Base-by-base conservation (phyloP, 495 filamentous ascomycete genomes). In the Xylaria acuta region DNA sequence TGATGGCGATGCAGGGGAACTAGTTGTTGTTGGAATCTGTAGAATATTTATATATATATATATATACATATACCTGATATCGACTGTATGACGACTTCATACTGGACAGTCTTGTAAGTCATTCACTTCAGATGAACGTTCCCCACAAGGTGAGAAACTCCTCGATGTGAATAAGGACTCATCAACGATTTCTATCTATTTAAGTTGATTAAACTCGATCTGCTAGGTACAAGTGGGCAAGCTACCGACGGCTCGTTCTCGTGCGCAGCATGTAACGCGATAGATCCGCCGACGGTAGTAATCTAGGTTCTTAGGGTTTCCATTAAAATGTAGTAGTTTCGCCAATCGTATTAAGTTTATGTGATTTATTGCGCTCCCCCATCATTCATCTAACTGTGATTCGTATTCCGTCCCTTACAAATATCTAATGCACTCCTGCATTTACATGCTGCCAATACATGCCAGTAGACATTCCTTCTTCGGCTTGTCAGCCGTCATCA, bases 341-440 rank as follows among this genome's bases (percentile, higher is more conserved):
- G n/a, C 38, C 60, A 18, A 3, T 18, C 5, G 20, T 43, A 64
- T 64, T 30, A 41, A 18, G 58, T 56, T 56, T 11, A 60, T 38
- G 58, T 60, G 3, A 11, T 65, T 65, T 49, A 43, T 65, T 65
- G 63, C 18, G 63, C 63, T 4, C 25, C 25, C 14, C 27, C 1
- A 32, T 18, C 43, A 7, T 49, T 47, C 63, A 65, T 65, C 41
- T 65, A 65, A 14, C 40, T 47, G 14, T 11, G 38, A 64, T 27
- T 43, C 41, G 34, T 49, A 45, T 30, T 34, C 63, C 63, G 16
- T 14, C 41, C 25, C 7, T 27, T 27, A 65, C 25, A 49, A 14
- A 40, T 65, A 34, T 49, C 63, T 65, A n/a, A 65, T 65, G 63
- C 63, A 65, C 63, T n/a, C 40, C 43, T n/a, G 25, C 58, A 60